phyloP scores from a whole-genome alignment of 306 rosid genomes.

The Ammopiptanthus mongolicus region DNA sequence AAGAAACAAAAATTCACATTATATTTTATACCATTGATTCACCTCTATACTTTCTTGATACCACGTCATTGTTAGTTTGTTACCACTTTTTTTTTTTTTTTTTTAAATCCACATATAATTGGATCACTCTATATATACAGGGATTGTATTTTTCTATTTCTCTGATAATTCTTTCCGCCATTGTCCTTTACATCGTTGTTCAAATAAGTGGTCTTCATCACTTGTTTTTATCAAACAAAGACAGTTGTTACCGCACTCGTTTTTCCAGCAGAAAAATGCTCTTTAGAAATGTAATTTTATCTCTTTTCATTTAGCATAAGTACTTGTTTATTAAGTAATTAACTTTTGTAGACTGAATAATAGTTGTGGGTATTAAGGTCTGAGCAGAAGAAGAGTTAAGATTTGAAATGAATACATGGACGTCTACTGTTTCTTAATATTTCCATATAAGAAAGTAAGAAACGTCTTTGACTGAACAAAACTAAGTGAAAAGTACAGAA shows the following conservation, averaged over 20 bases:
- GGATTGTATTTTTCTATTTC: not conserved
- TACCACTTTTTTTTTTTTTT: not conserved
- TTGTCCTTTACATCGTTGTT: not conserved
- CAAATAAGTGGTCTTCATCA: constrained; percentile 1
- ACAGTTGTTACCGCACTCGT: not conserved
- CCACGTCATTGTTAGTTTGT: too few relatives aligned
- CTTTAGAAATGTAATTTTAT: not conserved
- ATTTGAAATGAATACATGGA: not conserved
- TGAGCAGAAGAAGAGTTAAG: not conserved
- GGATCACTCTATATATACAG: not conserved
- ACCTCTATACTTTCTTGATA: not conserved
- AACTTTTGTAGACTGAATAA: not conserved
- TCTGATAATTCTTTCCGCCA: not conserved
- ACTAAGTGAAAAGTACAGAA: not conserved
- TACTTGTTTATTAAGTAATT: not conserved
- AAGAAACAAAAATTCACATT: not conserved
- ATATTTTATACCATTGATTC: not conserved
- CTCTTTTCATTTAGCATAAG: not conserved
- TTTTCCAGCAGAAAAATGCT: not conserved
- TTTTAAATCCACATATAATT: not conserved
- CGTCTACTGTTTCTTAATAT: not conserved
- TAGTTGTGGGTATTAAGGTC: not conserved
- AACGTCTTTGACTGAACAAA: constrained; percentile 59
- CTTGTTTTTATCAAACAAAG: not conserved
- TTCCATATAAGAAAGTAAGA: constrained; percentile 16